These are phyloP conservation scores for Uronychia setigera DNA, from an alignment of 73 alveolate species.

Conservation along the genomic window DNA sequence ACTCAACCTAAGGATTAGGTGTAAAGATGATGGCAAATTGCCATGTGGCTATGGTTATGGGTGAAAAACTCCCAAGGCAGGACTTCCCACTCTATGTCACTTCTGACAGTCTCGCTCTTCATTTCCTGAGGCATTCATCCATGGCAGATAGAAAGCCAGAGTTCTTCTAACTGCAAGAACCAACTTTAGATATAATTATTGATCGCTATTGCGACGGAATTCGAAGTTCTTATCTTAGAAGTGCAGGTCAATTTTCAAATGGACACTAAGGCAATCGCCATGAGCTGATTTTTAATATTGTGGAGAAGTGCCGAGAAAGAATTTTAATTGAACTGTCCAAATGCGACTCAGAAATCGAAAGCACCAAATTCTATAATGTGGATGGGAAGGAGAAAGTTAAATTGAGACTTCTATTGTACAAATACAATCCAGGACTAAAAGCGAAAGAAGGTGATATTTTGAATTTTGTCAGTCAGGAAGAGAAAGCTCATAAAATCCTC, in stretches of 20 bases:
- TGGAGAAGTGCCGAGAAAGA: background rate
- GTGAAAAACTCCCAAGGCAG: background rate
- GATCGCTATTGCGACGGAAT: background rate
- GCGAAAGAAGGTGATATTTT: background rate
- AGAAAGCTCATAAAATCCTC: background rate
- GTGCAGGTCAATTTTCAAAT: background rate
- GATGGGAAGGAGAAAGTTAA: background rate
- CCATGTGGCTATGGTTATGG: background rate
- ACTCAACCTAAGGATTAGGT: background rate
- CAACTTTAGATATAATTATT: background rate
- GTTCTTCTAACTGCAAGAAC: background rate
- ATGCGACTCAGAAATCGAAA: background rate
- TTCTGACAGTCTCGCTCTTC: background rate
- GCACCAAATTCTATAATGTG: background rate
- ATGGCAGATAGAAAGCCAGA: background rate
- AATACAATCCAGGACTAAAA: background rate
- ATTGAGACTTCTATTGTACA: background rate
- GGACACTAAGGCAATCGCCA: background rate
- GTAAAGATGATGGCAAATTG: background rate
- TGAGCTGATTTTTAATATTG: background rate
- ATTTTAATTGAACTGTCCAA: background rate
- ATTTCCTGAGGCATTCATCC: background rate
- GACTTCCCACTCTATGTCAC: background rate
- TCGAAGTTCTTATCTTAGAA: background rate
- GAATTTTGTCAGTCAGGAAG: background rate